These are phyloP conservation scores for Cyclostephanos tholiformis DNA, from an alignment of 108 stramenopile genomes.

Conservation along the genomic window DNA sequence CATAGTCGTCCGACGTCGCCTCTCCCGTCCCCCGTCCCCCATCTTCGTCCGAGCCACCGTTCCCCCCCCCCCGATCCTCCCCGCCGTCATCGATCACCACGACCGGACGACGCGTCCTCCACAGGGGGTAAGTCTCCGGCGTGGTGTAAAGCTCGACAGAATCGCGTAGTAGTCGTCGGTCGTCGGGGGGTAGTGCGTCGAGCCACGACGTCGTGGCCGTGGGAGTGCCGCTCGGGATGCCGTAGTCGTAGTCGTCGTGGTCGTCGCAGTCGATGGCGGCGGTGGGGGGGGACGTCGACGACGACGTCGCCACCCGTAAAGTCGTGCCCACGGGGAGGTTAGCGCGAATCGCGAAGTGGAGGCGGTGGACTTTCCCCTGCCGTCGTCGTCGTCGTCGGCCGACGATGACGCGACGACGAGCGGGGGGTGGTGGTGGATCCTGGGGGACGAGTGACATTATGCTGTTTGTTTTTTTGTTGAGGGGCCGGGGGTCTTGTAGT, in stretches of 20 bases:
- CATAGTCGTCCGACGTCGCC: too few species aligned
- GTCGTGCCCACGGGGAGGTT: slow-evolving; percentile 77
- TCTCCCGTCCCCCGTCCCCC: not conserved
- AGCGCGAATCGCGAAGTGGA: slow-evolving; percentile 78
- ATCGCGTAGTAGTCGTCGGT: slow-evolving; percentile 44
- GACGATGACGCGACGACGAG: too few species aligned
- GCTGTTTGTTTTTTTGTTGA: too few species aligned
- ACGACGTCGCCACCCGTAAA: slow-evolving; percentile 76
- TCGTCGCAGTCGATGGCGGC: slow-evolving; percentile 9
- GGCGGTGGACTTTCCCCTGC: slow-evolving; percentile 72
- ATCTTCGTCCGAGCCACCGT: too few species aligned
- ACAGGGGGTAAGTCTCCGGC: slow-evolving; percentile 86
- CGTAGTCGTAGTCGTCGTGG: slow-evolving; percentile 25
- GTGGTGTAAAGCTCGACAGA: slow-evolving; percentile 86
- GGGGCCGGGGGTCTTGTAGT: too few species aligned
- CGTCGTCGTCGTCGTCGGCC: too few species aligned
- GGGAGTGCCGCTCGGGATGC: too few species aligned
- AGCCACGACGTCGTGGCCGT: slow-evolving; percentile 6
- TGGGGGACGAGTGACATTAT: too few species aligned
- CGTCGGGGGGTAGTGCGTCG: not conserved
- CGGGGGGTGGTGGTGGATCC: too few species aligned
- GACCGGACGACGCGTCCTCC: slow-evolving; percentile 81
- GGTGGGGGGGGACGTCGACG: slow-evolving; percentile 61
- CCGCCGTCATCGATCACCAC: slow-evolving; percentile 62
- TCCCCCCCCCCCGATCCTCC: not conserved